These are phyloP conservation scores for Bauhinia variegata DNA, from an alignment of 306 rosid genomes.

Conservation along the genomic window DNA sequence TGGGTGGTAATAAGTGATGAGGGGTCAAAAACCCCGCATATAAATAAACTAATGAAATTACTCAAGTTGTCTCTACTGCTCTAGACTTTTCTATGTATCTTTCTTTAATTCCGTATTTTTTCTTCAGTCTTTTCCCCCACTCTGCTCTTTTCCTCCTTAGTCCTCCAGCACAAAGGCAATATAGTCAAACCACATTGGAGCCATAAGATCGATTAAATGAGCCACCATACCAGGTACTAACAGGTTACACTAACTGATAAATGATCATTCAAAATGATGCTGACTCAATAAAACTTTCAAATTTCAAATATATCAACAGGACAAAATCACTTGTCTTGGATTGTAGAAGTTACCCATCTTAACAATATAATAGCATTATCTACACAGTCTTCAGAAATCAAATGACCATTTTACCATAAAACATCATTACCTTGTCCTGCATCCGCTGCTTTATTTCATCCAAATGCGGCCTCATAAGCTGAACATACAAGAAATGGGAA, in stretches of 20 bases:
- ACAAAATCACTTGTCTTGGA: background rate
- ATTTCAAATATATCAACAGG: background rate
- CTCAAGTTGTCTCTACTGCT: too few relatives aligned
- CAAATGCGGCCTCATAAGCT: conserved; percentile 78
- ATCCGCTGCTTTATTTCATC: conserved; percentile 61
- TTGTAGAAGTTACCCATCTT: background rate
- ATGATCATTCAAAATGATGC: background rate
- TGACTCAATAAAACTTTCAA: background rate
- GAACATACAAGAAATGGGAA: conserved; percentile 36
- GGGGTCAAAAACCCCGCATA: too few relatives aligned
- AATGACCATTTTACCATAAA: conserved; percentile 21
- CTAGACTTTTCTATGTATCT: too few relatives aligned
- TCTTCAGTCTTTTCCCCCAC: too few relatives aligned
- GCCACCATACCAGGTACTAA: conserved; percentile 10
- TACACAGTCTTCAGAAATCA: background rate
- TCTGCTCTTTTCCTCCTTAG: background rate
- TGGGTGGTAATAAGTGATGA: too few relatives aligned
- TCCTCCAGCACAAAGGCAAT: background rate
- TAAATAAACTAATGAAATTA: too few relatives aligned
- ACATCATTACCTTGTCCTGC: conserved; percentile 62
- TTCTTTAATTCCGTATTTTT: too few relatives aligned
- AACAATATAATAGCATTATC: conserved; percentile 19
- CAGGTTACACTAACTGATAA: conserved; percentile 1
- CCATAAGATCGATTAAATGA: background rate
- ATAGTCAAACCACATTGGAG: background rate